phyloP scores from a whole-genome alignment of 345 rosid genomes.

The Syzygium jambos region DNA sequence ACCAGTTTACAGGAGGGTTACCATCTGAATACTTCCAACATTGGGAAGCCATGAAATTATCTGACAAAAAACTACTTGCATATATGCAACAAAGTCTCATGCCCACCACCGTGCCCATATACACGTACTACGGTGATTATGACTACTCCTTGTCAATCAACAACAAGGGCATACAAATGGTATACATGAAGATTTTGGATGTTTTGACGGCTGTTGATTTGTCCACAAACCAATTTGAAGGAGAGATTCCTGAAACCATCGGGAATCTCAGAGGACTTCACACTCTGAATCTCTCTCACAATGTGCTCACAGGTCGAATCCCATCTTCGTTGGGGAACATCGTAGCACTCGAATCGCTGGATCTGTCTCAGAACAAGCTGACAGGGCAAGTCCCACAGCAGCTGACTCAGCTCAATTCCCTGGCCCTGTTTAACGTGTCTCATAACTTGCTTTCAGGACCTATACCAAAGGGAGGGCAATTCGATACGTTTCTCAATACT shows the following conservation, averaged over 20 bases:
- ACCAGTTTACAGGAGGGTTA: not conserved
- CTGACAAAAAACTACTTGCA: not conserved
- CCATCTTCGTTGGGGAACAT: constrained; percentile 1
- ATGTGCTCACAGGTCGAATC: constrained; percentile 6
- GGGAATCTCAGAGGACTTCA: constrained; percentile 1
- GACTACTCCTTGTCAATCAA: not conserved
- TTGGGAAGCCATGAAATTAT: not conserved
- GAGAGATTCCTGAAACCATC: constrained; percentile 3
- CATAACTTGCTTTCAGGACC: constrained; percentile 16
- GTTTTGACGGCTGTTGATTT: constrained; percentile 4
- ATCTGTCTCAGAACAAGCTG: constrained; percentile 17
- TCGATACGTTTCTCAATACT: constrained; percentile 3
- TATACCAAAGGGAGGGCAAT: constrained; percentile 12
- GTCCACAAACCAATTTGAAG: constrained; percentile 11
- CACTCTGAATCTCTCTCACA: constrained; percentile 16
- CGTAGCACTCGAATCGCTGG: constrained; percentile 6
- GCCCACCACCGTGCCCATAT: not conserved
- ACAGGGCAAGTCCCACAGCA: constrained; percentile 12
- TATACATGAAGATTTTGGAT: not conserved
- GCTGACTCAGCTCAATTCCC: constrained; percentile 9
- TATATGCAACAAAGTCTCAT: not conserved
- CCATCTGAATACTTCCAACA: not conserved
- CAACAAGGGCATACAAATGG: constrained; percentile 1
- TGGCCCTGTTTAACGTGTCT: constrained; percentile 7
- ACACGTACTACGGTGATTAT: not conserved